Conservation (phyloP, 2,329 filamentous ascomycete genomes). For the Ophiostoma himal-ulmi region DNA sequence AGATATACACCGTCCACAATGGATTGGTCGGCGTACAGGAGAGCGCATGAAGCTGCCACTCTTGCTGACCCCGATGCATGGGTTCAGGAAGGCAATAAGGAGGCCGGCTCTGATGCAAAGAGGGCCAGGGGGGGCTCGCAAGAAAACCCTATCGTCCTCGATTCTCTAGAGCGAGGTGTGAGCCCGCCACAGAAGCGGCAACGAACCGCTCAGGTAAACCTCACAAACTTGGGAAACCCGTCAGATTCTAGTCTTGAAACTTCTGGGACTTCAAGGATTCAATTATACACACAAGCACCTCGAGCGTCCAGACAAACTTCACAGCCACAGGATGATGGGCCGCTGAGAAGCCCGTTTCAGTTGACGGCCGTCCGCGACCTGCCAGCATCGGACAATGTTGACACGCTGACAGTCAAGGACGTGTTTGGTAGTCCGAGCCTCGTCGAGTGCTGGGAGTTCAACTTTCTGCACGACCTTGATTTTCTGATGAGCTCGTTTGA, state of each 20-base stretch:
- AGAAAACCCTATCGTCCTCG: background rate
- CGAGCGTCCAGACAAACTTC: background rate
- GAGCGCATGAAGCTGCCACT: background rate
- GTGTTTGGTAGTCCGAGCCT: constrained; percentile 71
- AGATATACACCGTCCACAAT: background rate
- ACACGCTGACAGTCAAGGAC: constrained; percentile 59
- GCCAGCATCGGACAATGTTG: constrained; percentile 53
- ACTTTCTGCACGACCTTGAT: constrained; percentile 56
- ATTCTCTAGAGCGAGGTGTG: constrained; percentile 32
- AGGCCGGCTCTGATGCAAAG: background rate
- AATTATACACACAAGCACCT: background rate
- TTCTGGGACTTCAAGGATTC: background rate
- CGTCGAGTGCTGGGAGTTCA: constrained; percentile 65
- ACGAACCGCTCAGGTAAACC: constrained; percentile 22
- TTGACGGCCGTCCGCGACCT: constrained; percentile 65
- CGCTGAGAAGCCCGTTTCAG: constrained; percentile 49
- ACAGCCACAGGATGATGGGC: constrained; percentile 1
- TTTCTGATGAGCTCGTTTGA: constrained; percentile 53
- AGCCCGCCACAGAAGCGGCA: constrained; percentile 41
- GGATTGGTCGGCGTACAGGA: background rate
- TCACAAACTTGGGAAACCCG: background rate
- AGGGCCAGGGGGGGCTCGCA: background rate
- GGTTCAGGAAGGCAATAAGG: background rate
- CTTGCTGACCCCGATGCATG: background rate
- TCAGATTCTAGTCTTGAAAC: background rate